A percentile compares a stretch with the other conserved stretches of the same genome.
These are phyloP conservation scores for Entophlyctis helioformis DNA, from an alignment of 192 early-diverging fungal genomes.

Conservation along the genomic window DNA sequence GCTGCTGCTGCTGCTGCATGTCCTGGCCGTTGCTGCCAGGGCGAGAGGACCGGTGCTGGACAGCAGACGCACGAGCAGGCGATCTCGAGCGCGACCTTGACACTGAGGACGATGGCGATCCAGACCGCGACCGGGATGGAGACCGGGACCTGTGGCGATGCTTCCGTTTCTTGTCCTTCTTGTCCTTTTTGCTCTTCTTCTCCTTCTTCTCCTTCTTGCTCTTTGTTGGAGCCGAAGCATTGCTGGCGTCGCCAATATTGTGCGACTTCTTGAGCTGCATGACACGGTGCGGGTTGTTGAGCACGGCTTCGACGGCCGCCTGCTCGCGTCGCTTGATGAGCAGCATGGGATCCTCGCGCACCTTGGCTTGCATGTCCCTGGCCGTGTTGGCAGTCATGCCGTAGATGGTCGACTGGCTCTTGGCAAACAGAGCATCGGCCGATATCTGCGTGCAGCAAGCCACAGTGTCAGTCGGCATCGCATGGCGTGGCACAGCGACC, in stretches of 20 bases:
- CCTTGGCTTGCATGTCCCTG: conserved; percentile 71
- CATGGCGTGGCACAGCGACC: too few species aligned
- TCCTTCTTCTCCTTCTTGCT: conserved; percentile 39
- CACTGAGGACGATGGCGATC: too few species aligned
- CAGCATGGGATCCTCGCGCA: conserved; percentile 84
- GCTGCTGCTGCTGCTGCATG: background rate
- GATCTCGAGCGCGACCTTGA: too few species aligned
- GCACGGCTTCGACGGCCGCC: conserved; percentile 56
- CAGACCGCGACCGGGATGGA: background rate
- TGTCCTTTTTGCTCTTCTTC: conserved; percentile 33
- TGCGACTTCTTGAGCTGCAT: conserved; percentile 36
- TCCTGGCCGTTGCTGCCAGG: background rate
- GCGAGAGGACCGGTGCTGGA: too few species aligned
- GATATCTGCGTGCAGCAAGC: conserved; percentile 1
- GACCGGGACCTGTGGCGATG: conserved; percentile 3
- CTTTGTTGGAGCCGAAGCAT: too few species aligned
- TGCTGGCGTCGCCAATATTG: conserved; percentile 18
- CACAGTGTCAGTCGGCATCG: background rate
- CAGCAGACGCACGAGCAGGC: too few species aligned
- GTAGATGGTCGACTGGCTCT: conserved; percentile 13
- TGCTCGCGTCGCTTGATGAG: conserved; percentile 83
- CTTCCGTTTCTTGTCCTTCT: conserved; percentile 28
- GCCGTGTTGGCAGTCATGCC: conserved; percentile 58
- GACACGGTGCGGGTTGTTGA: conserved; percentile 58
- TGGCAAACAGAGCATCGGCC: background rate